A percentile compares a stretch with the other conserved stretches of the same genome.
Evolutionary conservation across 495 filamentous ascomycete genomes (phyloP).

Genomic region (Chaetomium cochliodes): DNA sequence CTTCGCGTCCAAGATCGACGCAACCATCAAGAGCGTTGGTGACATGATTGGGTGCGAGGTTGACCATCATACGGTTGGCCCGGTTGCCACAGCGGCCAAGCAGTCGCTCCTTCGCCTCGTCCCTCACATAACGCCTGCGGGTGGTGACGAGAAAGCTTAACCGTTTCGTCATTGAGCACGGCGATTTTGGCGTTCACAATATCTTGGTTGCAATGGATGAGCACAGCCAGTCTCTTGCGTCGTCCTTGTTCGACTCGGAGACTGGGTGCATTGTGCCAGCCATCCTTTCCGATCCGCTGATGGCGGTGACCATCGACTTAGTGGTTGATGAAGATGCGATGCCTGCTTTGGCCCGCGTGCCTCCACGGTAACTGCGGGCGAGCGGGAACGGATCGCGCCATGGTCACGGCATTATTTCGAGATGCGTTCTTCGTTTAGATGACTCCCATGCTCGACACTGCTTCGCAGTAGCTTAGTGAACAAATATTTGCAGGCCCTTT

Average conservation of each 20-base stretch:
- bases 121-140: conserved; percentile 34
- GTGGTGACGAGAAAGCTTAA: conserved; percentile 26
- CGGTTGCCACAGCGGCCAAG: conserved; percentile 37
- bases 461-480: too few relatives aligned
- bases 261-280: conserved; percentile 39
- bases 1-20: conserved; percentile 39
- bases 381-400: background rate
- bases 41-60: conserved; percentile 42
- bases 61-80: conserved; percentile 37
- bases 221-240: conserved; percentile 31
- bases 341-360: conserved; percentile 31
- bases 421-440: background rate
- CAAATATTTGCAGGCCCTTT: conserved; percentile 18
- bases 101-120: conserved; percentile 36
- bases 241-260: conserved; percentile 40
- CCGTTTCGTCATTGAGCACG: conserved; percentile 40
- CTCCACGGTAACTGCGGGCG: background rate
- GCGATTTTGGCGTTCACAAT: conserved; percentile 43
- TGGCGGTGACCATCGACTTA: conserved; percentile 35
- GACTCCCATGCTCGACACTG: background rate
- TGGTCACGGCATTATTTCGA: background rate
- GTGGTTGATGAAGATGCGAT: conserved; percentile 34
- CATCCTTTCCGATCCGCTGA: conserved; percentile 38
- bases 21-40: conserved; percentile 38
- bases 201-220: conserved; percentile 34